Conservation (phyloP, 352 stramenopile genomes). For the Globisporangium lucens region DNA sequence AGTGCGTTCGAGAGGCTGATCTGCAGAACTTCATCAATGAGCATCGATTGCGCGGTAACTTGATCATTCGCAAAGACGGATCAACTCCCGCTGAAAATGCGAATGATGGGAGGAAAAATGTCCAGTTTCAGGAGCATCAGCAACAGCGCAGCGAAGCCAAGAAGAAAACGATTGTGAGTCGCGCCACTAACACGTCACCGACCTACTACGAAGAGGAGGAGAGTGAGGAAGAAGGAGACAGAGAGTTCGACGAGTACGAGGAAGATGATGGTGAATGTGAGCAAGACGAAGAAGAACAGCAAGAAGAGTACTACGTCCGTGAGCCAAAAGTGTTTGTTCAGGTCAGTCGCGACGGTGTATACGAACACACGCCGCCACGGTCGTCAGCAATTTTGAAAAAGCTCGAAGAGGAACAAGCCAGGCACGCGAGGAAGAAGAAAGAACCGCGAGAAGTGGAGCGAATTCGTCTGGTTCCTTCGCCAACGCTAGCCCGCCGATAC, state of each 20-base stretch:
- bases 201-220: conserved; percentile 23
- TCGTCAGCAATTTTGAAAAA: conserved; percentile 38
- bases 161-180: conserved; percentile 17
- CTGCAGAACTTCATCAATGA: conserved; percentile 84
- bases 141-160: conserved; percentile 10
- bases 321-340: conserved; percentile 51
- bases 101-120: conserved; percentile 13
- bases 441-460: conserved; percentile 38
- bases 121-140: conserved; percentile 19
- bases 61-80: conserved; percentile 43
- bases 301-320: conserved; percentile 28
- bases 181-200: conserved; percentile 22
- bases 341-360: conserved; percentile 34
- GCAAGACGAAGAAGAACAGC: conserved; percentile 21
- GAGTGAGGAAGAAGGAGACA: conserved; percentile 22
- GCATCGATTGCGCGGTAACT: conserved; percentile 65
- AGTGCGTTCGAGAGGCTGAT: conserved; percentile 73
- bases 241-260: conserved; percentile 15
- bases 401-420: conserved; percentile 28
- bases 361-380: conserved; percentile 25
- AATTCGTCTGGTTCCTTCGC: conserved; percentile 45
- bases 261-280: conserved; percentile 24
- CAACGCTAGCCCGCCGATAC: conserved; percentile 40
- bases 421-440: conserved; percentile 22
- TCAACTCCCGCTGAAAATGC: conserved; percentile 11